Evolutionary conservation across 257 asterid species (phyloP).

Genomic region (Craterostigma plantagineum): DNA sequence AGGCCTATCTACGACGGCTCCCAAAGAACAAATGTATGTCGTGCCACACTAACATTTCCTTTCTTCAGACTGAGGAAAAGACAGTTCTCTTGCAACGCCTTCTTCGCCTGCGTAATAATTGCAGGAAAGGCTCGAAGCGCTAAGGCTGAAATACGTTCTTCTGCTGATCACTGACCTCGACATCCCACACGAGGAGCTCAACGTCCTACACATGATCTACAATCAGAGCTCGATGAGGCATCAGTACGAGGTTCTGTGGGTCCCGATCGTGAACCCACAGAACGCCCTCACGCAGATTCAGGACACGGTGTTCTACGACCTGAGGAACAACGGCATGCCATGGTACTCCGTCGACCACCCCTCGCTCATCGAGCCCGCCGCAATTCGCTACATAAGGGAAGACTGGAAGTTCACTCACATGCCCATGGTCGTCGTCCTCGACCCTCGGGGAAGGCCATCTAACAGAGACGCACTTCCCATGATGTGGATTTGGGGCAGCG

Average conservation of each 20-base stretch:
- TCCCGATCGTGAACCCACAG: slow-evolving; percentile 37
- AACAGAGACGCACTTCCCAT: slow-evolving; percentile 59
- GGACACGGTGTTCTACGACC: slow-evolving; percentile 19
- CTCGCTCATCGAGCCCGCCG: slow-evolving; percentile 36
- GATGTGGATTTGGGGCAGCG: slow-evolving; percentile 92
- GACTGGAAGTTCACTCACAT: slow-evolving; percentile 38
- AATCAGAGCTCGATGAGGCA: slow-evolving; percentile 28
- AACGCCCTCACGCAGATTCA: slow-evolving; percentile 10
- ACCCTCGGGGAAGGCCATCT: slow-evolving; percentile 63
- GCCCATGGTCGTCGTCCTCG: slow-evolving; percentile 69
- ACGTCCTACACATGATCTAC: slow-evolving; percentile 59
- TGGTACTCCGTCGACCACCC: slow-evolving; percentile 77
- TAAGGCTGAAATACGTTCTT: slow-evolving; percentile 50
- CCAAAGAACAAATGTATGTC: slow-evolving; percentile 17
- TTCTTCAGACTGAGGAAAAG: too few relatives aligned
- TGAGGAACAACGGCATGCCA: slow-evolving; percentile 46
- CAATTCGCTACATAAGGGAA: slow-evolving; percentile 35
- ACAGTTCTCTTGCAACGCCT: too few relatives aligned
- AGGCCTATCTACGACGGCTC: slow-evolving; percentile 30
- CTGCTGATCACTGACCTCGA: slow-evolving; percentile 65
- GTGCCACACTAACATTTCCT: too few relatives aligned
- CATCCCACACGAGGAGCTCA: slow-evolving; percentile 48
- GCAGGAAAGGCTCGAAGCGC: slow-evolving; percentile 47
- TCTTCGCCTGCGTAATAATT: background rate
- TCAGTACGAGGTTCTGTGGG: slow-evolving; percentile 76